Conservation (phyloP, 306 rosid genomes). For the Chamaecrista fasciculata region DNA sequence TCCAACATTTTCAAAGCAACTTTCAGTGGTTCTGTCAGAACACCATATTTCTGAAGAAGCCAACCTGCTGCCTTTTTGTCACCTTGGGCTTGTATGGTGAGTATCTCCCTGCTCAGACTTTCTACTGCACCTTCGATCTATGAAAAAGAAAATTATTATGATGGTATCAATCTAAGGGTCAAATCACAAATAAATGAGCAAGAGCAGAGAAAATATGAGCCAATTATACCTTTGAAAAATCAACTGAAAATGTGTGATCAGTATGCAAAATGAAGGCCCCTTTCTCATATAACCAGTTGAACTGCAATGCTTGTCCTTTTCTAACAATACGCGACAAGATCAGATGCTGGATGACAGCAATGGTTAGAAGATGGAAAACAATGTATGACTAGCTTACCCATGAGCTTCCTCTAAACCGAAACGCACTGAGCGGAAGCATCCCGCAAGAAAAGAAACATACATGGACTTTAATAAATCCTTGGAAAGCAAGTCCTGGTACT, state of each 20-base stretch:
- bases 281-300: conserved; percentile 85
- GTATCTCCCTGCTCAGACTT: conserved; percentile 81
- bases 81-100: conserved; percentile 89
- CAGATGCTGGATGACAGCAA: conserved; percentile 30
- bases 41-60: conserved; percentile 63
- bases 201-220: conserved; percentile 10
- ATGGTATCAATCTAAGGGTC: conserved; percentile 15
- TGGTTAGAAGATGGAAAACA: conserved; percentile 24
- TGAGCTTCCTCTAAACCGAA: conserved; percentile 95
- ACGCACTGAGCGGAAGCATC: conserved; percentile 92
- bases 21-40: conserved; percentile 60
- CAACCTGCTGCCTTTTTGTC: conserved; percentile 78
- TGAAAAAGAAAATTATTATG: conserved; percentile 14
- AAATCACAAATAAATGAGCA: too few species aligned
- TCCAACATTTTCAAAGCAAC: conserved; percentile 68
- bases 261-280: conserved; percentile 68
- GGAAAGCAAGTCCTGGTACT: conserved; percentile 65
- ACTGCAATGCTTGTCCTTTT: conserved; percentile 96
- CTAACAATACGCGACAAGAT: conserved; percentile 42
- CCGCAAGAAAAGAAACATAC: conserved; percentile 93
- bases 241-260: conserved; percentile 67
- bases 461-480: conserved; percentile 70
- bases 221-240: conserved; percentile 70
- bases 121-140: conserved; percentile 87
- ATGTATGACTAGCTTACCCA: conserved; percentile 57